phyloP scores from a whole-genome alignment of 2,329 filamentous ascomycete genomes.

The Sarocladium oryzae region DNA sequence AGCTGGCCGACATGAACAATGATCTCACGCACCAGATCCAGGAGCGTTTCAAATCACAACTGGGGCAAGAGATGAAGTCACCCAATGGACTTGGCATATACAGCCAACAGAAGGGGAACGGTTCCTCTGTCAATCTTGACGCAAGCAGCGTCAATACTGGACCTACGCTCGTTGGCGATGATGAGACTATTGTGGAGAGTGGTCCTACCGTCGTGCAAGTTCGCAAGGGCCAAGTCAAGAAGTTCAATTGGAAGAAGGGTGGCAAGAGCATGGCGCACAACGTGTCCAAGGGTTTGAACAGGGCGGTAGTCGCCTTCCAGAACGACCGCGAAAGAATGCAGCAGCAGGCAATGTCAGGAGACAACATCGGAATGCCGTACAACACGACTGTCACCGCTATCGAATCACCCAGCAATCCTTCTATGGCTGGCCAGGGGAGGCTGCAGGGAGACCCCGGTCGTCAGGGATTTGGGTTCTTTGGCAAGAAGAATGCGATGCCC shows the following conservation, averaged over 20 bases:
- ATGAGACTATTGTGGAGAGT: slow-evolving; percentile 60
- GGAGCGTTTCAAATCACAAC: slow-evolving; percentile 80
- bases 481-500: slow-evolving; percentile 45
- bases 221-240: slow-evolving; percentile 86
- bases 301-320: slow-evolving; percentile 72
- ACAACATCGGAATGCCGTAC: slow-evolving; percentile 64
- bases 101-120: slow-evolving; percentile 44
- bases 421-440: slow-evolving; percentile 15
- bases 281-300: slow-evolving; percentile 88
- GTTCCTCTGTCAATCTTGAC: slow-evolving; percentile 46
- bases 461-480: slow-evolving; percentile 68
- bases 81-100: slow-evolving; percentile 51
- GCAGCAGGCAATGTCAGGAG: slow-evolving; percentile 46
- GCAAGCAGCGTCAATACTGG: slow-evolving; percentile 48
- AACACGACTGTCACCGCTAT: slow-evolving; percentile 57
- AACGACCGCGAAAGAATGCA: slow-evolving; percentile 50
- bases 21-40: slow-evolving; percentile 92
- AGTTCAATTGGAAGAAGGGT: slow-evolving; percentile 99
- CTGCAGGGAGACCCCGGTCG: slow-evolving; percentile 30
- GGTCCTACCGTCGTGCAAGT: slow-evolving; percentile 95
- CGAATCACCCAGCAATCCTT: slow-evolving; percentile 34
- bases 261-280: slow-evolving; percentile 91
- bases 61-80: slow-evolving; percentile 40
- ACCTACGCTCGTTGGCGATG: slow-evolving; percentile 52
- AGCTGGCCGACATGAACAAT: slow-evolving; percentile 92